Conservation (phyloP, 176 grass and related monocot genomes). For the Bromus sterilis region DNA sequence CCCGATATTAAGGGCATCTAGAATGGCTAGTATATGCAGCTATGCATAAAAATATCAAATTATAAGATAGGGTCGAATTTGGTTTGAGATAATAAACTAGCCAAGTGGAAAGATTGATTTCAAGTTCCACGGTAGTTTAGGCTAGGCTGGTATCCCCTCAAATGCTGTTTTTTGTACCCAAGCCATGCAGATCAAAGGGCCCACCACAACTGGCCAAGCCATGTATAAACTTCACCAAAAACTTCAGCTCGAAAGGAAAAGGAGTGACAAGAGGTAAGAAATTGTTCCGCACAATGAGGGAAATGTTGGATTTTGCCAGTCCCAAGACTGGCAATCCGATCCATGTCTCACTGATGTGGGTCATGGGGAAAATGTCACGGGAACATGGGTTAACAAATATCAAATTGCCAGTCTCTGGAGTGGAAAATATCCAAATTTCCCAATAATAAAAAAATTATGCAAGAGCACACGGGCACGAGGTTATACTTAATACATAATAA, state of each 20-base stretch:
- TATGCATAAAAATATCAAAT: neutral
- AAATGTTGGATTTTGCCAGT: neutral
- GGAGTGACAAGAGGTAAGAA: neutral
- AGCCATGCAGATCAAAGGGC: neutral
- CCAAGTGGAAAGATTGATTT: neutral
- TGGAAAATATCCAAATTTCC: neutral
- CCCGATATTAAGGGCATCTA: neutral
- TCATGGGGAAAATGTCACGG: neutral
- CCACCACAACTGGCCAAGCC: neutral
- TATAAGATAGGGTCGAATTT: neutral
- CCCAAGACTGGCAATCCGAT: neutral
- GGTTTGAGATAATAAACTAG: neutral
- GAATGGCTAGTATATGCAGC: neutral
- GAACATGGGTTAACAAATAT: neutral
- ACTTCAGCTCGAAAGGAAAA: neutral
- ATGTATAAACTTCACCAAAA: neutral
- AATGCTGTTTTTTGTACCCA: neutral
- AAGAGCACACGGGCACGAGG: neutral
- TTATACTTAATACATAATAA: neutral
- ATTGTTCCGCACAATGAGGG: neutral
- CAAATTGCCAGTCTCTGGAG: neutral
- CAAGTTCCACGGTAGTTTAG: neutral
- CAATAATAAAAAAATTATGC: neutral
- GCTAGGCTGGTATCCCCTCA: neutral
- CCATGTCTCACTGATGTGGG: neutral